A percentile compares a stretch with the other conserved stretches of the same genome.
These are phyloP conservation scores for Penicillium flavigenum DNA, from an alignment of 495 filamentous ascomycete genomes.

Conservation along the genomic window DNA sequence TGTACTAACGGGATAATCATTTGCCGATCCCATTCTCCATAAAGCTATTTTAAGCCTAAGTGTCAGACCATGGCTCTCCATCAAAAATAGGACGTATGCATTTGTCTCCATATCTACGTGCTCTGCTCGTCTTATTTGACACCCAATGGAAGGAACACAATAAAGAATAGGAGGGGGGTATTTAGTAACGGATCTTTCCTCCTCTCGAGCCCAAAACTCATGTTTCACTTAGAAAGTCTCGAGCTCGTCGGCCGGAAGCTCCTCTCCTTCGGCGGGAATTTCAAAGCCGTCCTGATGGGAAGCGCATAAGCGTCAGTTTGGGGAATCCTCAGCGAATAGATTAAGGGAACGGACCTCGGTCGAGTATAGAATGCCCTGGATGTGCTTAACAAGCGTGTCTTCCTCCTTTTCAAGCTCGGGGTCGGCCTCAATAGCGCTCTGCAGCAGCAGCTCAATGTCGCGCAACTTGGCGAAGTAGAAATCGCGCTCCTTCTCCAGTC, in stretches of 20 bases:
- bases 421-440: slow-evolving; percentile 85
- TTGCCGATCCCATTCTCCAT: slow-evolving; percentile 8
- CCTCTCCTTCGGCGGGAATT: slow-evolving; percentile 45
- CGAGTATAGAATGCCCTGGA: slow-evolving; percentile 94
- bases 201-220: slow-evolving; percentile 9
- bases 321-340: slow-evolving; percentile 1
- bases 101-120: slow-evolving; percentile 26
- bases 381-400: slow-evolving; percentile 84
- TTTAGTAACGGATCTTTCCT: slow-evolving; percentile 25
- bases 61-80: slow-evolving; percentile 4
- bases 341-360: slow-evolving; percentile 65
- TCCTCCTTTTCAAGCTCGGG: slow-evolving; percentile 92
- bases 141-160: slow-evolving; percentile 12
- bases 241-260: slow-evolving; percentile 41
- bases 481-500: slow-evolving; percentile 89
- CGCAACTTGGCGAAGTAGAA: slow-evolving; percentile 99
- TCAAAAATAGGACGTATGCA: not conserved
- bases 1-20: slow-evolving; percentile 5
- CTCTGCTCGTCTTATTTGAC: slow-evolving; percentile 12
- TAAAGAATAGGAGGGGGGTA: slow-evolving; percentile 21
- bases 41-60: slow-evolving; percentile 5
- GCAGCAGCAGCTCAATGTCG: slow-evolving; percentile 92
- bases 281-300: slow-evolving; percentile 52
- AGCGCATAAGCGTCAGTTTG: slow-evolving; percentile 11
- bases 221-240: slow-evolving; percentile 48